Evolutionary conservation across 2,329 filamentous ascomycete species (phyloP).

Genomic region (Akanthomyces muscarius): DNA sequence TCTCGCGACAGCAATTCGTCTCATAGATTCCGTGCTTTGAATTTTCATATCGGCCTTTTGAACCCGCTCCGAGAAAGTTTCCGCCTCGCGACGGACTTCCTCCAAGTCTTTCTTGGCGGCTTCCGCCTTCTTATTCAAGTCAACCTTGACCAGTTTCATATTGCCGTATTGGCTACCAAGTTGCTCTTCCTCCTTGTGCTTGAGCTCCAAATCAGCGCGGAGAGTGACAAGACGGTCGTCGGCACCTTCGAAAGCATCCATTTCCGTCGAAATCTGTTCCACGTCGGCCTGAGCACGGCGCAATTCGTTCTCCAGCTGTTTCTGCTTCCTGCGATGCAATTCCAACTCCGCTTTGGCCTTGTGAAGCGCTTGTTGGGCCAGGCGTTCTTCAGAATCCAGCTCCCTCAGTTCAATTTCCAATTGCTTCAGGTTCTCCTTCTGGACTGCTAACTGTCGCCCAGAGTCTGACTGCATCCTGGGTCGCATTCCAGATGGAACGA

Average conservation of each 20-base stretch:
- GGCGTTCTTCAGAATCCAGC: constrained; percentile 45
- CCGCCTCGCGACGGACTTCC: constrained; percentile 32
- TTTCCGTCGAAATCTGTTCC: constrained; percentile 46
- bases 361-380: constrained; percentile 45
- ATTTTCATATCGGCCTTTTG: constrained; percentile 54
- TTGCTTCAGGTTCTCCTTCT: constrained; percentile 47
- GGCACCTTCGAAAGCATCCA: constrained; percentile 64
- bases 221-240: constrained; percentile 63
- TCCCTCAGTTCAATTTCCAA: constrained; percentile 52
- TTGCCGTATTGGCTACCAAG: constrained; percentile 54
- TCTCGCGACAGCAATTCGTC: constrained; percentile 50
- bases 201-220: constrained; percentile 52
- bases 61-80: constrained; percentile 44
- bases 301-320: constrained; percentile 46
- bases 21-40: constrained; percentile 43
- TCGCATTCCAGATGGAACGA: constrained; percentile 45
- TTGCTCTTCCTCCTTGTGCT: constrained; percentile 45
- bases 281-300: constrained; percentile 60
- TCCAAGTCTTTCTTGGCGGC: constrained; percentile 35
- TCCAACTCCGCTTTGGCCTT: constrained; percentile 43
- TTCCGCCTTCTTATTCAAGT: constrained; percentile 43
- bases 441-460: constrained; percentile 58
- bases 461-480: constrained; percentile 79
- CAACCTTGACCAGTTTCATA: constrained; percentile 45
- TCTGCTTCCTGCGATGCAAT: constrained; percentile 37